Conservation (phyloP, 768 basidiomycete genomes). For the Phylloporus sp. region DNA sequence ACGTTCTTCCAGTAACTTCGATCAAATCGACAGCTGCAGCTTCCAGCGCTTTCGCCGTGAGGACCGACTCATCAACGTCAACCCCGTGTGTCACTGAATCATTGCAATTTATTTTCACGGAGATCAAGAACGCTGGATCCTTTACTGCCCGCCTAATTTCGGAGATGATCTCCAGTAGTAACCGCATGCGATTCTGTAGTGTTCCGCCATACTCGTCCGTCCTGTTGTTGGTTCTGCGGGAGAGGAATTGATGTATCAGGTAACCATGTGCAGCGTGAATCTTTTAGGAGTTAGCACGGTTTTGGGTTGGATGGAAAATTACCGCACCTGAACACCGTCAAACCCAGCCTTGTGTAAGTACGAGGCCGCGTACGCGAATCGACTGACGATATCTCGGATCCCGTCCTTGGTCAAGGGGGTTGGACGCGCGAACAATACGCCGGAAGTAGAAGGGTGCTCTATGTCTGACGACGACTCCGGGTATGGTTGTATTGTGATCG, state of each 20-base stretch:
- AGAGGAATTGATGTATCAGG: constrained; percentile 47
- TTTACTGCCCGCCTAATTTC: constrained; percentile 41
- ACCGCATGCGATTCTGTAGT: constrained; percentile 47
- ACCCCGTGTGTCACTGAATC: constrained; percentile 31
- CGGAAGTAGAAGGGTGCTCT: constrained; percentile 32
- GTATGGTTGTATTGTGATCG: constrained; percentile 33
- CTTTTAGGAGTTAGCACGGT: constrained; percentile 13
- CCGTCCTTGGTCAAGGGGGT: constrained; percentile 43
- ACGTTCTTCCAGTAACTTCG: constrained; percentile 39
- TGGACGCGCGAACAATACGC: constrained; percentile 30
- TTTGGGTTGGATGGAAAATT: not conserved
- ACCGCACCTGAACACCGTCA: constrained; percentile 54
- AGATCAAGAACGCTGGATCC: constrained; percentile 27
- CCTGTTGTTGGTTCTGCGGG: constrained; percentile 41
- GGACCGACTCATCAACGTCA: constrained; percentile 29
- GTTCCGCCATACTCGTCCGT: constrained; percentile 57
- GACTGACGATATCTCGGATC: constrained; percentile 46
- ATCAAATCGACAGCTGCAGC: constrained; percentile 35
- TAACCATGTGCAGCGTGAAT: constrained; percentile 45
- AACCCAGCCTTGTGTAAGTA: constrained; percentile 59
- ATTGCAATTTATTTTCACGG: constrained; percentile 33
- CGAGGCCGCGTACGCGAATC: constrained; percentile 51
- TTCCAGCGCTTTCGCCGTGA: constrained; percentile 33
- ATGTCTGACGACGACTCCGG: constrained; percentile 34
- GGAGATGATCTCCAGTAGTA: constrained; percentile 44